Evolutionary conservation across 2,329 filamentous ascomycete species (phyloP).

Genomic region (Colletotrichum sp.): DNA sequence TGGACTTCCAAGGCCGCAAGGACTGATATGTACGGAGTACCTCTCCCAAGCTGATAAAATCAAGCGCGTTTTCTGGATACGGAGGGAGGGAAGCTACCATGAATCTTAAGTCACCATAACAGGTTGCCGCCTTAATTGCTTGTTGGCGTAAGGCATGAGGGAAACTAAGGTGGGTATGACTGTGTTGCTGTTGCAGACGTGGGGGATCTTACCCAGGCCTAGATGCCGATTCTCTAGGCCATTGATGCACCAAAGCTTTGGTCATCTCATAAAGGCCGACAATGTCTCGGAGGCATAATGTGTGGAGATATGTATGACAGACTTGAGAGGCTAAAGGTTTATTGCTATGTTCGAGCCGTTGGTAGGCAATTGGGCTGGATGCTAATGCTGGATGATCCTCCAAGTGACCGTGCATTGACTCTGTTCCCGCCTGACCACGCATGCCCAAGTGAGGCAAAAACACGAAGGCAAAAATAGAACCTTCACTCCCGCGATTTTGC

Average conservation of each 20-base stretch:
- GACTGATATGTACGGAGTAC: not conserved
- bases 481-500: not conserved
- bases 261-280: not conserved
- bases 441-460: not conserved
- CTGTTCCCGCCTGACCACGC: not conserved
- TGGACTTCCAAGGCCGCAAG: not conserved
- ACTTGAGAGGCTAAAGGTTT: not conserved
- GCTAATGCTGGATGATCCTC: not conserved
- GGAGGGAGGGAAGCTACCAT: not conserved
- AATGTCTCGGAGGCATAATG: not conserved
- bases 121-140: not conserved
- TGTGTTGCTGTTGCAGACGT: not conserved
- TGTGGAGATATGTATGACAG: not conserved
- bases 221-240: not conserved
- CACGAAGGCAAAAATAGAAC: not conserved
- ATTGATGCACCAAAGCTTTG: not conserved
- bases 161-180: not conserved
- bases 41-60: not conserved
- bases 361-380: not conserved
- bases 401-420: not conserved
- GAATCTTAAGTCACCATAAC: accelerated
- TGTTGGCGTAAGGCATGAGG: not conserved
- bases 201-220: not conserved
- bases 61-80: not conserved
- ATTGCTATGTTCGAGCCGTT: not conserved